Base-by-base conservation (phyloP, 2,329 filamentous ascomycete genomes). In the Trichoderma hamatum region DNA sequence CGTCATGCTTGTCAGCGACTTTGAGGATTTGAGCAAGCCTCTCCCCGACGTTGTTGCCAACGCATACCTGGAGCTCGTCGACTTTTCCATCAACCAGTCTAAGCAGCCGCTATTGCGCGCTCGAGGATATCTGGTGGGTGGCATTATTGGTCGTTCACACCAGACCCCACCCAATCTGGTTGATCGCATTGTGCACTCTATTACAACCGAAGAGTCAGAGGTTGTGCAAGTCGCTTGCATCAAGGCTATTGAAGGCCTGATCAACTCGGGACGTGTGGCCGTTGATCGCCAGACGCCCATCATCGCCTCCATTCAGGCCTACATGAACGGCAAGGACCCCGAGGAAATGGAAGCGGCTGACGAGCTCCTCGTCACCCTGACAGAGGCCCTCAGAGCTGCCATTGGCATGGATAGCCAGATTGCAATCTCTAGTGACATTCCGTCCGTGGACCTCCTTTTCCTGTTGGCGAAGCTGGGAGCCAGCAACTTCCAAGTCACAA, bases 141-240 rank as follows among this genome's bases (percentile, higher is more conserved):
- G 94, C 61, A 89, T 90, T 67, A 82, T 99, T 71, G 89, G 92
- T 46, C 89, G 91, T 70, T 89, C 90, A 34, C 89, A 86, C 72
- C 80, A 88, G 19, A 88, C 88, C 1, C 89, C 91, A 7, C 83
- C 85, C 16, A 85, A 84, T 7, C 85, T 95, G 69, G 84, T 94
- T 73, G 89, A 94, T 74, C 87, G 86, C 39, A 91, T 92, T 1
- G 86, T 98, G 64, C 88, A 91, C 62, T 90, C 90, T 9, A 92
- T 97, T 72, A 89, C 88, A 11, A 84, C 84, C 43, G 94, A 97
- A 72, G 83, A 89, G 24, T 92, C 92, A 0, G 94, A 97, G 78
- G 89, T 98, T 43, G 95, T 98, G 54, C 93, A 96, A 78, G 94
- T 97, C 21, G 90, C 95, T 24, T 97, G 93, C 75, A 91, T 98